A percentile compares a stretch with the other conserved stretches of the same genome.
Conservation (phyloP, 2,329 filamentous ascomycete species). For the Myriosclerotinia duriaeana region DNA sequence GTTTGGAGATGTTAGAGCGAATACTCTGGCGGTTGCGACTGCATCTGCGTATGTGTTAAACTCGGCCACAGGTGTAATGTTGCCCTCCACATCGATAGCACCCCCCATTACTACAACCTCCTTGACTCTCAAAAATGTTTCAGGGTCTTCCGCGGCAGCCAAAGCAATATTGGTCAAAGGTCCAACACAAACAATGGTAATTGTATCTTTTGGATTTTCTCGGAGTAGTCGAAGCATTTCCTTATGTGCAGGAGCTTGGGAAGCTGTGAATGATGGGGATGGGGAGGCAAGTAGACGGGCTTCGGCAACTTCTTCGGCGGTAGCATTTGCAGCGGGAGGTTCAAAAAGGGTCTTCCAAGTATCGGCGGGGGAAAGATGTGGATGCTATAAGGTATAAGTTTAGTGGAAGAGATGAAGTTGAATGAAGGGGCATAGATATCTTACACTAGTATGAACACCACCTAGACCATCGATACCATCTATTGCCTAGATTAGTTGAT, state of each 20-base stretch:
- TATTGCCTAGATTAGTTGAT: conserved; percentile 41
- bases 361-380: conserved; percentile 71
- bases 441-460: conserved; percentile 63
- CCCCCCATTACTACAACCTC: conserved; percentile 97
- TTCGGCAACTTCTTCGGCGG: conserved; percentile 45
- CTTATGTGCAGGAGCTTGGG: conserved; percentile 69
- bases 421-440: conserved; percentile 28
- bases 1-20: conserved; percentile 70
- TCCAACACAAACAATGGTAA: conserved; percentile 87
- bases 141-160: conserved; percentile 83
- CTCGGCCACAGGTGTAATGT: conserved; percentile 81
- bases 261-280: conserved; percentile 69
- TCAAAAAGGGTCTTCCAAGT: conserved; percentile 72
- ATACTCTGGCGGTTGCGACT: conserved; percentile 72
- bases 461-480: conserved; percentile 77
- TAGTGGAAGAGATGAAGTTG: conserved; percentile 22
- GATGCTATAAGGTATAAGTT: conserved; percentile 52
- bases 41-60: conserved; percentile 95
- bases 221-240: conserved; percentile 86
- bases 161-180: conserved; percentile 92
- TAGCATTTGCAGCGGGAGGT: conserved; percentile 46
- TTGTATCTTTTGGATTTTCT: conserved; percentile 77
- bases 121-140: conserved; percentile 83
- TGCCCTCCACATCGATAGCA: conserved; percentile 74
- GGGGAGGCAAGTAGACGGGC: conserved; percentile 37